A percentile compares a stretch with the other conserved stretches of the same genome.
phyloP scores from a whole-genome alignment of 2,329 filamentous ascomycete genomes.

The Verticillium nubilum region DNA sequence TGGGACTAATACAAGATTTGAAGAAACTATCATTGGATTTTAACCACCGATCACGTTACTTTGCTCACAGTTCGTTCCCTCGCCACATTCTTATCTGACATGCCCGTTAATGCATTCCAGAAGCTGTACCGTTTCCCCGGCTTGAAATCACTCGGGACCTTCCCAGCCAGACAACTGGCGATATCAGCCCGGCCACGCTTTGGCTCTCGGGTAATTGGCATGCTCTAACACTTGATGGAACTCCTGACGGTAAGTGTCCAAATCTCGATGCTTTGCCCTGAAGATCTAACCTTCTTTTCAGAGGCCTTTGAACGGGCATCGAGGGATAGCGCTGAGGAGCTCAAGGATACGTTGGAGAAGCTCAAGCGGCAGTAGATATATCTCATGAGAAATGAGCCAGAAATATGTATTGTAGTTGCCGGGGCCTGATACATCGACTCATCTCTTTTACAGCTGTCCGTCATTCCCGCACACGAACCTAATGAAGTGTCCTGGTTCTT shows the following conservation, averaged over 20 bases:
- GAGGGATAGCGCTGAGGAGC: slow-evolving; percentile 12
- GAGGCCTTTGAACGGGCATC: slow-evolving; percentile 13
- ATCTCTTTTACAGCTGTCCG: not conserved
- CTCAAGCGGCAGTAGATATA: slow-evolving; percentile 5
- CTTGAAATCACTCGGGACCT: not conserved
- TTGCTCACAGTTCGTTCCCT: slow-evolving; percentile 1
- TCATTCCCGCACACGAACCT: not conserved
- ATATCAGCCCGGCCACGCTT: slow-evolving; percentile 11
- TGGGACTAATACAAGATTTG: not conserved
- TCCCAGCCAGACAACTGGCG: slow-evolving; percentile 1
- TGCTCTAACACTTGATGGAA: slow-evolving; percentile 15
- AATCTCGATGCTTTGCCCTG: not conserved
- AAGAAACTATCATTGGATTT: slow-evolving; percentile 1
- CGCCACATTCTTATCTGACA: not conserved
- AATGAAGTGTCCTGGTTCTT: not conserved
- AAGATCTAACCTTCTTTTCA: slow-evolving; percentile 1
- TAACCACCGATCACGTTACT: not conserved
- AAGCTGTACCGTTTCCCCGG: slow-evolving; percentile 1
- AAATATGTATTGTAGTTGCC: not conserved
- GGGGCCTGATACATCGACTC: not conserved
- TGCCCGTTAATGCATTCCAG: not conserved
- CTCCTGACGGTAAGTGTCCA: slow-evolving; percentile 12
- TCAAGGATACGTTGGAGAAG: slow-evolving; percentile 10
- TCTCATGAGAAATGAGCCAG: not conserved
- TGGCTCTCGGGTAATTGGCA: slow-evolving; percentile 17